Evolutionary conservation across 2,329 filamentous ascomycete genomes (phyloP), one percentile per base, ranked within the genome.

Genomic region (Alternaria postmessia): DNA sequence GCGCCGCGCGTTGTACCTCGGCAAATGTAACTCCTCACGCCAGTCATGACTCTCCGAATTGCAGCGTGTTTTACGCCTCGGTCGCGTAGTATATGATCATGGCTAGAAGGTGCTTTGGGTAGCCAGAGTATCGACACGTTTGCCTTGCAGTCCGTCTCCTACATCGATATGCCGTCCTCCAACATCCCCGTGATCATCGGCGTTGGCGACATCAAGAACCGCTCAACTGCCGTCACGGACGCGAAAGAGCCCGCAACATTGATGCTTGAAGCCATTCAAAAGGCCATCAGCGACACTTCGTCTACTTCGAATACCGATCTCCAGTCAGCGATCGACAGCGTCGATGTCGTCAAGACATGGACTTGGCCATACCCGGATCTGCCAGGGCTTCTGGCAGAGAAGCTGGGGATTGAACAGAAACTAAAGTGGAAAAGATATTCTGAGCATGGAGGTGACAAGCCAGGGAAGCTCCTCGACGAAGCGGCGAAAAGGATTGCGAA

Each of bases 281-380:
- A 72, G 16, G 86, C 88, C 2, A 69, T 89, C 4, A 55, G 78
- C 39, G 87, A 90, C 65, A 82, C 83, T 0, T 75, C 72, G 1
- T 65, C 81, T 8, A 67, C 72, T 12, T 67, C 72, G 2, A 39
- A 69, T 2, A 57, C 71, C 2, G 68, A 76, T 0, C 70, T 89
- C 0, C 80, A 80, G 60, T 67, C 77, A 0, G 74, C 75, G 1
- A 84, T 89, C 53, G 87, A 90, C 69, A 86, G 84, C 64, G 80
- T 91, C 46, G 80, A 84, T 43, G 83, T 89, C 4, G 87, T 90
- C 9, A 82, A 81, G 41, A 86, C 86, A 0, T 91, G 88, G 88
- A 89, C 88, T 0, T 90, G 88, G 88, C 83, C 85, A 0, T 90
- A 90, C 69, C 75, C 81, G 1, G 84, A 90, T 69, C 74, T 90